Evolutionary conservation across 257 asterid species (phyloP).

Genomic region (Linaria vulgaris): DNA sequence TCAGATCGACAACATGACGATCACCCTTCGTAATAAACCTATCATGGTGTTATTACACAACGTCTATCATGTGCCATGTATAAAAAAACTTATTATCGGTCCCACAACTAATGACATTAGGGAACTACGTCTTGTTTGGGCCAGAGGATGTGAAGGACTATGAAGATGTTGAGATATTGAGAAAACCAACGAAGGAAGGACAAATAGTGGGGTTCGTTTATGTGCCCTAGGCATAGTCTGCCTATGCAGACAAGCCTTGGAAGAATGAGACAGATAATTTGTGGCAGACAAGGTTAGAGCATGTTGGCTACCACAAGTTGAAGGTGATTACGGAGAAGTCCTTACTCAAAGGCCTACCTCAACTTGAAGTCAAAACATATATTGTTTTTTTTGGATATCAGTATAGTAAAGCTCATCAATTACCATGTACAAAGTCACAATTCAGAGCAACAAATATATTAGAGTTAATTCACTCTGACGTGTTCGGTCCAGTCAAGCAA

Average conservation of each 20-base stretch:
- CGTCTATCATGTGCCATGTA: slow-evolving; percentile 26
- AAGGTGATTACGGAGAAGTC: slow-evolving; percentile 26
- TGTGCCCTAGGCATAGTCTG: slow-evolving; percentile 17
- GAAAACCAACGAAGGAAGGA: slow-evolving; percentile 15
- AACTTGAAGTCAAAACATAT: slow-evolving; percentile 20
- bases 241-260: slow-evolving; percentile 28
- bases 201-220: slow-evolving; percentile 1
- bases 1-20: not conserved
- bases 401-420: too few species aligned
- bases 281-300: slow-evolving; percentile 25
- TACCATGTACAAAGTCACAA: too few species aligned
- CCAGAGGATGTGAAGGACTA: slow-evolving; percentile 23
- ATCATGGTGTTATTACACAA: slow-evolving; percentile 5
- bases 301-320: slow-evolving; percentile 23
- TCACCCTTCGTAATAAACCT: not conserved
- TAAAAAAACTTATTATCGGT: slow-evolving; percentile 29
- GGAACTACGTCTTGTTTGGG: slow-evolving; percentile 29
- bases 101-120: slow-evolving; percentile 20
- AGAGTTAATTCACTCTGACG: too few species aligned
- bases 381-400: too few species aligned
- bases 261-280: slow-evolving; percentile 23
- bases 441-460: too few species aligned
- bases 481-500: too few species aligned
- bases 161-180: slow-evolving; percentile 6
- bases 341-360: slow-evolving; percentile 24